phyloP scores from a whole-genome alignment of 2,329 filamentous ascomycete species.

The Neofusicoccum ribis region DNA sequence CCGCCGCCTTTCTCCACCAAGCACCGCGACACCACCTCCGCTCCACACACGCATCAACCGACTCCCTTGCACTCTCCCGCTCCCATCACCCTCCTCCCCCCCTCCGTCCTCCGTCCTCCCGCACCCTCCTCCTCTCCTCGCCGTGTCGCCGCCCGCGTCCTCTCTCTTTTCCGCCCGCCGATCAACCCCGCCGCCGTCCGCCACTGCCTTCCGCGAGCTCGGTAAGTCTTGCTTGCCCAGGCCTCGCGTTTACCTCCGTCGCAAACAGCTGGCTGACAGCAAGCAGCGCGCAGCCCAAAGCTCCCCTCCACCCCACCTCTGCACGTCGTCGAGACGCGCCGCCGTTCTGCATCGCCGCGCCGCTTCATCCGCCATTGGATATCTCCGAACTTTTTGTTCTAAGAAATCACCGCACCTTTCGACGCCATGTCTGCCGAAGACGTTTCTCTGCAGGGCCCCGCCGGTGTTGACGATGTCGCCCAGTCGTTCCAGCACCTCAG shows the following conservation, averaged over 20 bases:
- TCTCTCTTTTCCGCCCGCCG: constrained; percentile 4
- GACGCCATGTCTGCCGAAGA: constrained; percentile 46
- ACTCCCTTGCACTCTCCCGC: not conserved
- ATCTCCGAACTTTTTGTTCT: constrained; percentile 12
- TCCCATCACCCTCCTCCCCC: constrained; percentile 1
- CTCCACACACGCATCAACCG: not conserved
- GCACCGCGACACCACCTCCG: not conserved
- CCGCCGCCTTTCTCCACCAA: constrained; percentile 3
- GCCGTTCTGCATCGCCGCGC: constrained; percentile 6
- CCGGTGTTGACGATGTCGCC: constrained; percentile 39
- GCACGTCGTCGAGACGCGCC: constrained; percentile 3
- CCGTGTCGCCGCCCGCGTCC: not conserved
- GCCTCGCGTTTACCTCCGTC: not conserved
- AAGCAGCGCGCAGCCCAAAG: not conserved
- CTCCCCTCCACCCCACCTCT: not conserved
- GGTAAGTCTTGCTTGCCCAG: constrained; percentile 17
- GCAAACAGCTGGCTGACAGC: constrained; percentile 13
- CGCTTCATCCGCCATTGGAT: constrained; percentile 9
- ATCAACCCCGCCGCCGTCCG: constrained; percentile 16
- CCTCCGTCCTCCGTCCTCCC: not conserved
- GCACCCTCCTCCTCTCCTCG: constrained; percentile 12
- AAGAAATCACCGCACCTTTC: constrained; percentile 11
- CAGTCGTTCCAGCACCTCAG: constrained; percentile 45
- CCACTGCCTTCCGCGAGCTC: constrained; percentile 19
- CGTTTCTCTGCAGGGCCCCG: constrained; percentile 29